A percentile compares a stretch with the other conserved stretches of the same genome.
Conservation (phyloP, 495 filamentous ascomycete species). For the Immersiella caudata region DNA sequence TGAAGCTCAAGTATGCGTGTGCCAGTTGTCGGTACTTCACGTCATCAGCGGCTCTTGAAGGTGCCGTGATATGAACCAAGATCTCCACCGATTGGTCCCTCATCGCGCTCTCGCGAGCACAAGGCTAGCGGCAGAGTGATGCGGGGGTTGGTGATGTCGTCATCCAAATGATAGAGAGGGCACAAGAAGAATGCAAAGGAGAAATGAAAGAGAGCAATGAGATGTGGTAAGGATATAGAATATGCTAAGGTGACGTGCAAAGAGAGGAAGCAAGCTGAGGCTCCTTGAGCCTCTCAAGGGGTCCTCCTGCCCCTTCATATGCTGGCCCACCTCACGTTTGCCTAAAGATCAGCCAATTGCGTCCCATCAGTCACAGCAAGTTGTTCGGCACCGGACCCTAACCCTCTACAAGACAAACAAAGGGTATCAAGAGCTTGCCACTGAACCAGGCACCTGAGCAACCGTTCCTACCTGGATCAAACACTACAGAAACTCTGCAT, state of each 20-base stretch:
- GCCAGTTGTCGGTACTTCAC: constrained; percentile 65
- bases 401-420: not conserved
- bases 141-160: not conserved
- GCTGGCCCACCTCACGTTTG: not conserved
- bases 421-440: not conserved
- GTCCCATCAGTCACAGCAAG: not conserved
- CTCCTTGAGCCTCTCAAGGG: not conserved
- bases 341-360: not conserved
- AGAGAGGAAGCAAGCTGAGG: not conserved
- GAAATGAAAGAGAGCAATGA: too few relatives aligned
- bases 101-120: not conserved
- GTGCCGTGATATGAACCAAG: constrained; percentile 69
- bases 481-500: not conserved
- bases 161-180: too few relatives aligned
- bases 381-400: not conserved
- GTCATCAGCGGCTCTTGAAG: constrained; percentile 64
- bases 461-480: too few relatives aligned
- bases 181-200: too few relatives aligned
- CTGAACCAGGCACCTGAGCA: not conserved
- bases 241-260: too few relatives aligned
- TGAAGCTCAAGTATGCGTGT: constrained; percentile 62
- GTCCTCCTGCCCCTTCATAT: not conserved
- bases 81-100: constrained; percentile 54
- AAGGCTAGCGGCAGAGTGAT: not conserved
- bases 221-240: too few relatives aligned